These are phyloP conservation scores for Aspergillus affinis DNA, from an alignment of 495 filamentous ascomycete species.

Conservation along the genomic window DNA sequence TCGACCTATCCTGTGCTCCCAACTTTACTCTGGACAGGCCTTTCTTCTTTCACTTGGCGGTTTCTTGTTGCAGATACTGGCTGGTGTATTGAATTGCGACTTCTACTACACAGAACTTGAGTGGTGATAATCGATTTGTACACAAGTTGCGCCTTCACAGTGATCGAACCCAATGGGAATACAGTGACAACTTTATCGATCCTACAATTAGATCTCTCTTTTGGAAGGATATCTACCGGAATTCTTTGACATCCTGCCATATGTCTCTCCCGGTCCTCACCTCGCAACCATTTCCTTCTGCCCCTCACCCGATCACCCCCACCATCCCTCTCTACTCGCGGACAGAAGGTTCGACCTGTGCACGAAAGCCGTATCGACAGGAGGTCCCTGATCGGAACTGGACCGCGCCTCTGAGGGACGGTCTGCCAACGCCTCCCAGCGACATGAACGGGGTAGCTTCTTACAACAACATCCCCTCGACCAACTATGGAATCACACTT, in stretches of 20 bases:
- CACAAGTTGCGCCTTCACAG: not conserved
- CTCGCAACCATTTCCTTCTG: slow-evolving; percentile 28
- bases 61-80: not conserved
- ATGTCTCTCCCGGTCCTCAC: slow-evolving; percentile 39
- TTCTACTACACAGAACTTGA: not conserved
- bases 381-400: slow-evolving; percentile 26
- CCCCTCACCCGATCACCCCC: slow-evolving; percentile 30
- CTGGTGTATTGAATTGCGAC: not conserved
- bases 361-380: slow-evolving; percentile 19
- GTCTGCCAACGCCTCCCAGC: slow-evolving; percentile 50
- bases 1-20: not conserved
- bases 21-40: not conserved
- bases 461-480: slow-evolving; percentile 38
- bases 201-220: slow-evolving; percentile 10
- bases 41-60: not conserved
- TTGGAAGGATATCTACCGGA: slow-evolving; percentile 8
- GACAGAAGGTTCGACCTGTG: slow-evolving; percentile 21
- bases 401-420: slow-evolving; percentile 47
- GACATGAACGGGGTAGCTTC: slow-evolving; percentile 51
- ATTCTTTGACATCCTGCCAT: slow-evolving; percentile 21
- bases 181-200: slow-evolving; percentile 13
- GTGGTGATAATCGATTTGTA: not conserved
- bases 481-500: slow-evolving; percentile 35
- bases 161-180: slow-evolving; percentile 15
- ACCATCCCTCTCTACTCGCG: slow-evolving; percentile 20